phyloP scores from a whole-genome alignment of 345 rosid genomes.

The sweet orange (Citrus sinensis) region DNA sequence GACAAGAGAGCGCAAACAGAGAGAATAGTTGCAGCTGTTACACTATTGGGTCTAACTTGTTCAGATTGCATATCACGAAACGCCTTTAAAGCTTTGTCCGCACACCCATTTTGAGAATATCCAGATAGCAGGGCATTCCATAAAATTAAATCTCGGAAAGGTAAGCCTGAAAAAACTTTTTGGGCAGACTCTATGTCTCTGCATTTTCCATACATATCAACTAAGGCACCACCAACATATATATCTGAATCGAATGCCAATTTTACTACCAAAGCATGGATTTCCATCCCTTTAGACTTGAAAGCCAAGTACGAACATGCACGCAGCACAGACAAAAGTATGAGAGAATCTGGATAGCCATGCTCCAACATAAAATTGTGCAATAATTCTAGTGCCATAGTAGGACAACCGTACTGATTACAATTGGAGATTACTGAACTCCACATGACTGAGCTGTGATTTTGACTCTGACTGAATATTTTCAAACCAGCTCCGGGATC shows the following conservation, averaged over 20 bases:
- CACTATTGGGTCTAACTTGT: slow-evolving; percentile 32
- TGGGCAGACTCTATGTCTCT: slow-evolving; percentile 32
- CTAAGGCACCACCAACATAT: slow-evolving; percentile 43
- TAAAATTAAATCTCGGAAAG: slow-evolving; percentile 31
- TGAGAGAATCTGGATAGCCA: slow-evolving; percentile 33
- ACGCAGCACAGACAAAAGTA: slow-evolving; percentile 37
- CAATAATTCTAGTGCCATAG: slow-evolving; percentile 30
- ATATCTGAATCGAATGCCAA: slow-evolving; percentile 19
- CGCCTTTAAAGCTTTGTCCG: slow-evolving; percentile 32
- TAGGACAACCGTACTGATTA: slow-evolving; percentile 27
- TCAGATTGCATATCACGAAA: slow-evolving; percentile 33
- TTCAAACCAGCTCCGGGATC: slow-evolving; percentile 30
- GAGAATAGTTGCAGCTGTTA: slow-evolving; percentile 40
- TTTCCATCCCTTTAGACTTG: slow-evolving; percentile 29
- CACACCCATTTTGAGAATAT: slow-evolving; percentile 31
- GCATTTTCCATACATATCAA: slow-evolving; percentile 46
- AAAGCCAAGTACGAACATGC: slow-evolving; percentile 40
- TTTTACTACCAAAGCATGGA: slow-evolving; percentile 40
- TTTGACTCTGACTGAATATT: slow-evolving; percentile 30
- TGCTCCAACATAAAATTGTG: slow-evolving; percentile 23
- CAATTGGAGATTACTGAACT: slow-evolving; percentile 36
- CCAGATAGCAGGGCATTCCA: slow-evolving; percentile 51
- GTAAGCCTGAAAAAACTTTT: slow-evolving; percentile 27
- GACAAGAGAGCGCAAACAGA: slow-evolving; percentile 36
- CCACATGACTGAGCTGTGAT: slow-evolving; percentile 33